Percentiles rank a stretch among this genome's conserved stretches.
Evolutionary conservation across 1,284 basidiomycete species (phyloP).

Genomic region (Inonotus obliquus): DNA sequence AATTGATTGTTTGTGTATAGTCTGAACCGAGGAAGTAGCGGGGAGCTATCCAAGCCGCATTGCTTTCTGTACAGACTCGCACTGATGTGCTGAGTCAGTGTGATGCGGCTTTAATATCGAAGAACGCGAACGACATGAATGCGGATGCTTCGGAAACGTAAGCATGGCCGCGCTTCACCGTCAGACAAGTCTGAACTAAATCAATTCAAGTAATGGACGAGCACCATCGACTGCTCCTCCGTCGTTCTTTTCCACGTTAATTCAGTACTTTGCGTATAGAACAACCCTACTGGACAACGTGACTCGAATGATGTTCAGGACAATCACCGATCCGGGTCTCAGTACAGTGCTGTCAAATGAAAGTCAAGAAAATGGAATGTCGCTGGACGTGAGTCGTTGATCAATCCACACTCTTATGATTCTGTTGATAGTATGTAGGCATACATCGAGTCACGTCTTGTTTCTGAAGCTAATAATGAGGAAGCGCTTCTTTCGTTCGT

Average conservation of each 20-base stretch:
- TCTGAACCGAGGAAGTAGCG: slow-evolving; percentile 34
- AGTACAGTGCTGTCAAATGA: slow-evolving; percentile 11
- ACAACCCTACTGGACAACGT: slow-evolving; percentile 11
- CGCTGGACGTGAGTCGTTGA: slow-evolving; percentile 2
- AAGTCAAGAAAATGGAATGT: slow-evolving; percentile 1
- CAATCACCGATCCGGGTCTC: neutral
- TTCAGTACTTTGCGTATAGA: slow-evolving; percentile 13
- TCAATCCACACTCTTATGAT: neutral
- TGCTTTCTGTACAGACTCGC: slow-evolving; percentile 44
- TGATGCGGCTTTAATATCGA: neutral
- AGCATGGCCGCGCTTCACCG: neutral
- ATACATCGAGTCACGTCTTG: slow-evolving; percentile 58
- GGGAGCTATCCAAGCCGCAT: slow-evolving; percentile 49
- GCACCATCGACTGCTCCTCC: neutral
- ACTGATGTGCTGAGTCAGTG: slow-evolving; percentile 41
- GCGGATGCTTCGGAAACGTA: slow-evolving; percentile 11
- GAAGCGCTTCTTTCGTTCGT: slow-evolving; percentile 45
- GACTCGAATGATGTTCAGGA: neutral
- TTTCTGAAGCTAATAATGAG: slow-evolving; percentile 44
- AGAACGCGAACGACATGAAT: slow-evolving; percentile 21
- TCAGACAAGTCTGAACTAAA: neutral
- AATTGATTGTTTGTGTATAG: neutral
- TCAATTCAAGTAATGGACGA: neutral
- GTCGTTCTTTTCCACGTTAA: slow-evolving; percentile 12
- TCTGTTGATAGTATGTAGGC: slow-evolving; percentile 32